Percentiles rank a stretch among this genome's conserved stretches.
Evolutionary conservation across 2,329 filamentous ascomycete genomes (phyloP).

Genomic region (Taxawa tesnikishii): DNA sequence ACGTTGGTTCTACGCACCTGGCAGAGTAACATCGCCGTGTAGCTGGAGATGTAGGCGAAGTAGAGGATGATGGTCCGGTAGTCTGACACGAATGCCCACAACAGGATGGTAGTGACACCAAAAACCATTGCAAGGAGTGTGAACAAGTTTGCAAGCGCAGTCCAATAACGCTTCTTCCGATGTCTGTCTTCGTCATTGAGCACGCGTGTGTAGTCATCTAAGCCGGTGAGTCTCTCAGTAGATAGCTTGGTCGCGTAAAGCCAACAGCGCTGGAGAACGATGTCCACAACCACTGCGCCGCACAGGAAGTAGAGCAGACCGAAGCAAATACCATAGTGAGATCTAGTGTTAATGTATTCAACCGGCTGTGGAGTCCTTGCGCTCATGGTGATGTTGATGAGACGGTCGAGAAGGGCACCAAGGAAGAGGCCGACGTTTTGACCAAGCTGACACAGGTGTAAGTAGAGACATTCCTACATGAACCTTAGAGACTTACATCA

Average conservation of each 20-base stretch:
- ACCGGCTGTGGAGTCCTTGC: conserved; percentile 24
- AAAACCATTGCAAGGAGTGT: conserved; percentile 5
- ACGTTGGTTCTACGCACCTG: too few relatives aligned
- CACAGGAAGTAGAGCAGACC: conserved; percentile 45
- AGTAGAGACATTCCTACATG: too few relatives aligned
- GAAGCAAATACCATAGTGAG: conserved; percentile 39
- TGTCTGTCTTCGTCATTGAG: conserved; percentile 2
- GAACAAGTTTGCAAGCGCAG: conserved; percentile 6
- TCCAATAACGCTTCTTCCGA: conserved; percentile 7
- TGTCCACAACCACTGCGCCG: conserved; percentile 44
- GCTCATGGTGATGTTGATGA: conserved; percentile 37
- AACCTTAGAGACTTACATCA: too few relatives aligned
- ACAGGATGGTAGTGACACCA: conserved; percentile 5
- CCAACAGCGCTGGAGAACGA: conserved; percentile 22
- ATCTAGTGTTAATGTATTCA: conserved; percentile 23
- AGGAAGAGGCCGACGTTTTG: conserved; percentile 43
- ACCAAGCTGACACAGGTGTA: too few relatives aligned
- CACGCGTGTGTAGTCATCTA: conserved; percentile 5
- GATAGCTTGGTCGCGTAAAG: conserved; percentile 5
- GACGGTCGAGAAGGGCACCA: conserved; percentile 43
- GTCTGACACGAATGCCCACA: conserved; percentile 8
- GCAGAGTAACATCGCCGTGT: conserved; percentile 8
- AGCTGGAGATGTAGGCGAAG: conserved; percentile 7
- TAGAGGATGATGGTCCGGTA: conserved; percentile 6
- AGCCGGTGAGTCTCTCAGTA: conserved; percentile 2